Evolutionary conservation across 2,329 filamentous ascomycete genomes (phyloP), one percentile per base, ranked within the genome.

Genomic region (Triangularia setosa): DNA sequence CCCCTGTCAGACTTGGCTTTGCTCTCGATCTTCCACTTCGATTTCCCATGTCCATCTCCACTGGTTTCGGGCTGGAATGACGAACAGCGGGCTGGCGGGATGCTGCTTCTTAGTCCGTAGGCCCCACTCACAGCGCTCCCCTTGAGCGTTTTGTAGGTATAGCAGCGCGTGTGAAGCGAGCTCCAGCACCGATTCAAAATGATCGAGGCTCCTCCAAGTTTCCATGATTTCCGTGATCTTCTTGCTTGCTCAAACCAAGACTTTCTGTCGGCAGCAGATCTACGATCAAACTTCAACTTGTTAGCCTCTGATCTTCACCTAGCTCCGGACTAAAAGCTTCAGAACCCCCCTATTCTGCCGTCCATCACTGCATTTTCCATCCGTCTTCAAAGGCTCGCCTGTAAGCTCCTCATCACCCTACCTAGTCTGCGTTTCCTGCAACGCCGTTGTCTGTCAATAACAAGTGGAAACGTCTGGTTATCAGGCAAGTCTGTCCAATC

Each of bases 131-230:
- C 62, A 62, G 60, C 48, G 57, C 44, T 63, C 58, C 62, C n/a
- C 58, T 68, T 56, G 63, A 69, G 64, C 64, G 64, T 64, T 67
- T 67, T 64, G 67, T 64, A 64, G 64, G 53, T 14, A 14, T 54
- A 28, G 35, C 23, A 40, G 65, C 53, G 55, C 48, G 16, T 59
- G 33, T 63, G 63, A 67, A 67, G 63, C 61, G 63, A 65, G 61
- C 30, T 65, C 52, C 57, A 56, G 52, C 53, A 35, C 52, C 55
- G 63, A 48, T 65, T 64, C 65, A 69, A 66, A 68, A 64, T 66
- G 62, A 65, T 65, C 67, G 59, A 68, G 66, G 63, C 59, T 52
- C 65, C 64, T 61, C 60, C 48, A 40, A 28, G 55, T 59, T 67
- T 68, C 65, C 65, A 69, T 62, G 64, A 21, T 56, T 63, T 63